phyloP scores from a whole-genome alignment of 2,329 filamentous ascomycete species.

The Pestalotiopsis sp. region DNA sequence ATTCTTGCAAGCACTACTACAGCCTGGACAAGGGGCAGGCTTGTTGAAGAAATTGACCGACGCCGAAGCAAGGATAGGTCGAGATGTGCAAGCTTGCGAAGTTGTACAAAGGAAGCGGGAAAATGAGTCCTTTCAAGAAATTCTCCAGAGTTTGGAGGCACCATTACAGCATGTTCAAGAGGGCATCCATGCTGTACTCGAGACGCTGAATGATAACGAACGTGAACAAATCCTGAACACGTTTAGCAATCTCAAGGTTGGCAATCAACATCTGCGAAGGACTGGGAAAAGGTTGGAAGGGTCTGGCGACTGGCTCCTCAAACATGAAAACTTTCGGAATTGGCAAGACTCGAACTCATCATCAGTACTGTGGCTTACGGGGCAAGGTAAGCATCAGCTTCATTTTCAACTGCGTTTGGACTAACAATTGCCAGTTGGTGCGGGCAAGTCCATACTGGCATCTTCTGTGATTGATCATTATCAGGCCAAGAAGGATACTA shows the following conservation, averaged over 20 bases:
- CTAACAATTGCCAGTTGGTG: too few relatives aligned
- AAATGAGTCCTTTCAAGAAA: background rate
- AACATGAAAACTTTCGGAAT: background rate
- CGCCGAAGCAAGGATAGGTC: too few relatives aligned
- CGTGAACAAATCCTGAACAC: background rate
- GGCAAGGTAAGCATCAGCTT: background rate
- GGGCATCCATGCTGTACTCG: background rate
- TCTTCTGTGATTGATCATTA: background rate
- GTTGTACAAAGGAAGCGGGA: too few relatives aligned
- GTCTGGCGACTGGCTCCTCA: background rate
- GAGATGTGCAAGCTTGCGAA: too few relatives aligned
- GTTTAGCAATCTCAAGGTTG: background rate
- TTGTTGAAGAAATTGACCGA: background rate
- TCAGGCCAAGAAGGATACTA: background rate
- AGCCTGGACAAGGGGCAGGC: background rate
- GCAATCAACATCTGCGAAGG: background rate
- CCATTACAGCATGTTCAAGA: background rate
- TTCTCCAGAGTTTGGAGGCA: background rate
- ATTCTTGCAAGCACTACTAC: background rate
- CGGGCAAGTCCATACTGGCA: too few relatives aligned
- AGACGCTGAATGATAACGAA: background rate
- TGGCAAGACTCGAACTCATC: background rate
- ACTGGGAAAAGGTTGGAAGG: background rate
- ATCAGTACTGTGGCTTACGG: background rate
- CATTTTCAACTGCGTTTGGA: too few relatives aligned